Evolutionary conservation across 805 yeast genomes (phyloP), one percentile per base, ranked within the genome.

Genomic region (Candida multigemmis): DNA sequence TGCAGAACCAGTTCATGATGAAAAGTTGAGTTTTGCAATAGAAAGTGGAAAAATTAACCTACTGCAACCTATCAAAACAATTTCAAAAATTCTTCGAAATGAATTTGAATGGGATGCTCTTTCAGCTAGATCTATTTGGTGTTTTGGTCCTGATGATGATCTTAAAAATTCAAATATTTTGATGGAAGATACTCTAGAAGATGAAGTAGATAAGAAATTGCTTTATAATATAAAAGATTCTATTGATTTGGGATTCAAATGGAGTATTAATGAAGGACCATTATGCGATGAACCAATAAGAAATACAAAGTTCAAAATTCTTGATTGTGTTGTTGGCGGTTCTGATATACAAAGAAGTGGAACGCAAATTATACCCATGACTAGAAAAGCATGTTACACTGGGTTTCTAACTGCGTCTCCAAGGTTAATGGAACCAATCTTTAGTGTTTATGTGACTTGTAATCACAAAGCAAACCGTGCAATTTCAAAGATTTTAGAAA

Each of bases 251-350:
- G 98, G 97, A 0, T 91, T 89, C 53, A 67, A 70, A 40, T 82
- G 94, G 91, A 78, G 80, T 3, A 63, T 71, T 0, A 63, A 73
- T 30, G 94, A 83, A 41, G 98, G 98, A 0, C 98, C 99, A 0
- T 57, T 91, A n/a, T 75, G 93, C 35, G 94, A 81, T 34, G 96
- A 85, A 45, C 77, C 82, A 0, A 62, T 91, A 5, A 56, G 82
- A 28, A 69, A 76, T 28, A 72, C 77, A 5, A 74, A 71, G 36
- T 85, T 91, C 50, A 72, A 74, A 30, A 64, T 91, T 21, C 60
- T 84, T 24, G 83, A 77, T 31, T 70, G 73, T 1, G 54, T 57
- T 0, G 42, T 81, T 3, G 65, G 78, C 5, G 51, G 60, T 0
- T 65, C 68, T 16, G 56, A 61, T 4, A 38, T 64, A 2, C 71